A percentile compares a stretch with the other conserved stretches of the same genome.
These are phyloP conservation scores for Tuber magnatum DNA, from an alignment of 495 filamentous ascomycete species.

Conservation along the genomic window DNA sequence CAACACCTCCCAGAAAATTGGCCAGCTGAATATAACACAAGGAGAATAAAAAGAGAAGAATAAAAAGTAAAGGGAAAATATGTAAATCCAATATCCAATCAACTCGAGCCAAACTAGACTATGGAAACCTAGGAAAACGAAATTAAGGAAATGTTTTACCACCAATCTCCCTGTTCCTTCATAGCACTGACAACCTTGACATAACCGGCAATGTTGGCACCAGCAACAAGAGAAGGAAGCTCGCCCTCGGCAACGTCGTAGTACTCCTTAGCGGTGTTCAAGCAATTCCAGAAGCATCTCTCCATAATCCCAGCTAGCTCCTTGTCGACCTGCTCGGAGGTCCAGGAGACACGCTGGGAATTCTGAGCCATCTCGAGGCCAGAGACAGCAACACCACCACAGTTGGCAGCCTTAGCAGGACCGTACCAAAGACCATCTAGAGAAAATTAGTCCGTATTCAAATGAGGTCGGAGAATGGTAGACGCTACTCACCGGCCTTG, in stretches of 20 bases:
- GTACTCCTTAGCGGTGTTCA: conserved; percentile 84
- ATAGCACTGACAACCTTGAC: conserved; percentile 92
- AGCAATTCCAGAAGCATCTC: conserved; percentile 82
- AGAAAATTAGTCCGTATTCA: neutral
- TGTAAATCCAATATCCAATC: neutral
- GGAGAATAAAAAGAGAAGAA: neutral
- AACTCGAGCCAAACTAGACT: neutral
- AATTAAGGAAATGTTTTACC: conserved; percentile 44
- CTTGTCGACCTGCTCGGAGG: conserved; percentile 78
- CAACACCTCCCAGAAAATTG: neutral
- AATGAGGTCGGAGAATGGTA: neutral
- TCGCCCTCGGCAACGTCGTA: conserved; percentile 67
- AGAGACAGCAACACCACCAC: conserved; percentile 93
- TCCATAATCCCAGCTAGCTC: conserved; percentile 94
- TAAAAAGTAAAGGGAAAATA: neutral
- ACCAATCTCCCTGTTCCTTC: conserved; percentile 97
- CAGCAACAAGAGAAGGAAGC: conserved; percentile 82
- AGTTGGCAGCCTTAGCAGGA: conserved; percentile 94
- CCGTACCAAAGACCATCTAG: conserved; percentile 79
- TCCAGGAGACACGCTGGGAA: conserved; percentile 76
- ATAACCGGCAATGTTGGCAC: conserved; percentile 95
- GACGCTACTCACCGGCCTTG: conserved; percentile 44
- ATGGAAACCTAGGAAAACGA: conserved; percentile 5
- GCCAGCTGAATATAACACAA: conserved; percentile 2
- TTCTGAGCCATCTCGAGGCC: conserved; percentile 99